Evolutionary conservation across 176 grass and related monocot species (phyloP), one percentile per base, ranked within the genome.

Genomic region (Leersia perrieri): DNA sequence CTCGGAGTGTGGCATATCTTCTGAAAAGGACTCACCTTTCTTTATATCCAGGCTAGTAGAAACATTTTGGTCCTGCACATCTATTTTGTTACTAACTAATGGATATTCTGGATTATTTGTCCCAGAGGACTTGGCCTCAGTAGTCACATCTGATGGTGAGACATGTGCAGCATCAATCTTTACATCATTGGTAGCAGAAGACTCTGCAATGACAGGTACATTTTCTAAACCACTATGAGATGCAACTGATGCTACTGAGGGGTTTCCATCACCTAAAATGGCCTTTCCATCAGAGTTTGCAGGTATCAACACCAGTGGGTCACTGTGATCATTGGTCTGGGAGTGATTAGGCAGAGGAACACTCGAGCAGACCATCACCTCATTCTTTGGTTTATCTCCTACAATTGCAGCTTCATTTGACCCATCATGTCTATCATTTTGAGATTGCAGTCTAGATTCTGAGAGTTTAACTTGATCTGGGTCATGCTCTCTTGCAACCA

Each of bases 201-300:
- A 75, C 60, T 71, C 84, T 42, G 87, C 77, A 11, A 45, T 25
- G 7, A 33, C 13, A 9, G 73, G 66, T 49, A 68, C 35, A 66
- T 78, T 77, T 82, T 82, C 45, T 70, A 45, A 78, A 67, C 63
- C 70, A 28, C 49, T 65, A 47, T 75, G 84, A 75, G 41, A 79
- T 75, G 39, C 28, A 66, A 62, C 40, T 61, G 80, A 84, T 23
- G 76, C 3, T n/a, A 16, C 76, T 61, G 78, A 76, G 53, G 77
- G 76, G 34, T 80, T 87, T 41, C 34, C 77, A 80, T 76, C 71
- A 62, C 61, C 79, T 78, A 86, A 28, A 41, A 12, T 18, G 35
- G 38, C 57, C 49, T 87, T 84, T 72, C 60, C 82, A 71, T 68
- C 64, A 12, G 67, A 77, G 70, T 60, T 66, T 35, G 63, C 66